Conservation (phyloP, 768 basidiomycete species). For the Hortiboletus flavorubellus region DNA sequence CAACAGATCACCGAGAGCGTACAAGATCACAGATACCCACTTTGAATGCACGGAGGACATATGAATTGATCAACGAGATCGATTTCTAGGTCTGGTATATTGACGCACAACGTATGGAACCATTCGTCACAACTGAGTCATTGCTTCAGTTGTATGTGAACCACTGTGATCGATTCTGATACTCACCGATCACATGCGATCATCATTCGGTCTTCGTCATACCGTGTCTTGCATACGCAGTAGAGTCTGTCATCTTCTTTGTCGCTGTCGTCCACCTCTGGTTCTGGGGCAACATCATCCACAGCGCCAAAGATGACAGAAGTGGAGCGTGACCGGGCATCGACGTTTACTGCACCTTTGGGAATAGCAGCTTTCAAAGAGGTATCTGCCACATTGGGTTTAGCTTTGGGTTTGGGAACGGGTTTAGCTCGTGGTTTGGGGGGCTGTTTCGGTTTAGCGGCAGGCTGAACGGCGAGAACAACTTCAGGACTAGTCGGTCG, state of each 20-base stretch:
- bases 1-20: not conserved
- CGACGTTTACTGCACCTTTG: constrained; percentile 25
- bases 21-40: constrained; percentile 43
- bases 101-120: constrained; percentile 87
- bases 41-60: constrained; percentile 74
- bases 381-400: constrained; percentile 9
- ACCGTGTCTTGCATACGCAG: constrained; percentile 83
- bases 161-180: not conserved
- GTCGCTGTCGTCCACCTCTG: constrained; percentile 43
- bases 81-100: constrained; percentile 75
- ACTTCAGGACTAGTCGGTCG: not conserved
- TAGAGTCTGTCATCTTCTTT: constrained; percentile 62
- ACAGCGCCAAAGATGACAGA: constrained; percentile 60
- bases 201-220: constrained; percentile 87
- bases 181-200: constrained; percentile 89
- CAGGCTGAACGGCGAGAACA: constrained; percentile 8
- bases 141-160: not conserved
- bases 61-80: constrained; percentile 92
- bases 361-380: constrained; percentile 18
- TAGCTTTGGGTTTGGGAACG: constrained; percentile 28
- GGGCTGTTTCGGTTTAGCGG: constrained; percentile 28
- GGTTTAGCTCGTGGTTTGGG: constrained; percentile 33
- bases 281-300: constrained; percentile 44
- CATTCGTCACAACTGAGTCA: constrained; percentile 83
- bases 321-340: constrained; percentile 62